These are phyloP conservation scores for Sutorius eximius DNA, from an alignment of 1,284 basidiomycete species.

Conservation along the genomic window DNA sequence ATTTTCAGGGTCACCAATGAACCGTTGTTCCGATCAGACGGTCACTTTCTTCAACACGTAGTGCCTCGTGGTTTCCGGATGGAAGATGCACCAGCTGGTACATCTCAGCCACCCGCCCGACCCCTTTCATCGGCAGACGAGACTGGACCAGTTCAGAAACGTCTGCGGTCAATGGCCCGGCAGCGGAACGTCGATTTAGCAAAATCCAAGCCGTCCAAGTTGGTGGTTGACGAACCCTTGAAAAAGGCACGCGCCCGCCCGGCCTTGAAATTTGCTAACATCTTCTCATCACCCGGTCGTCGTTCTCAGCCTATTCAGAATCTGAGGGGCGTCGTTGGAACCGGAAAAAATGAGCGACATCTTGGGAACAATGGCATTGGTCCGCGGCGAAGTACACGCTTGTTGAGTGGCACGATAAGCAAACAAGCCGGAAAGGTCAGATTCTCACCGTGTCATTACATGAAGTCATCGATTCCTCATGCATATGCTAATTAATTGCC, in stretches of 20 bases:
- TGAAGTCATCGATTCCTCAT: background rate
- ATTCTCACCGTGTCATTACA: slow-evolving; percentile 1
- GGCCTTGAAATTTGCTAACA: slow-evolving; percentile 75
- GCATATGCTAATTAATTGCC: slow-evolving; percentile 13
- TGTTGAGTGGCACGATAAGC: slow-evolving; percentile 52
- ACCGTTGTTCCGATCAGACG: slow-evolving; percentile 57
- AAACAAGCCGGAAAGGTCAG: slow-evolving; percentile 49
- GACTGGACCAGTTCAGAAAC: slow-evolving; percentile 72
- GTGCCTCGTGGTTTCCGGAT: slow-evolving; percentile 37
- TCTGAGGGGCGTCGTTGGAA: slow-evolving; percentile 47
- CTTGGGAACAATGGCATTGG: slow-evolving; percentile 40
- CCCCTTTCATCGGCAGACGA: slow-evolving; percentile 80
- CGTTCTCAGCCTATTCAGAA: slow-evolving; percentile 67
- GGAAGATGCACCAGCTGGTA: slow-evolving; percentile 38
- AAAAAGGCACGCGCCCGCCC: slow-evolving; percentile 85
- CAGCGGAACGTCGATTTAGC: slow-evolving; percentile 47
- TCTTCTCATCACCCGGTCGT: slow-evolving; percentile 77
- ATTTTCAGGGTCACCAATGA: slow-evolving; percentile 55
- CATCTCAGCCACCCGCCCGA: slow-evolving; percentile 51
- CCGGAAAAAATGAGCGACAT: slow-evolving; percentile 52
- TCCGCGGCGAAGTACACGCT: slow-evolving; percentile 67
- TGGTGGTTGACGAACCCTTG: slow-evolving; percentile 60
- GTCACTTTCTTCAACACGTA: slow-evolving; percentile 55
- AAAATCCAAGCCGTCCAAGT: slow-evolving; percentile 54
- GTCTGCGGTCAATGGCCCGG: slow-evolving; percentile 61